phyloP scores from a whole-genome alignment of 768 basidiomycete genomes.

The Mycena alexandri region DNA sequence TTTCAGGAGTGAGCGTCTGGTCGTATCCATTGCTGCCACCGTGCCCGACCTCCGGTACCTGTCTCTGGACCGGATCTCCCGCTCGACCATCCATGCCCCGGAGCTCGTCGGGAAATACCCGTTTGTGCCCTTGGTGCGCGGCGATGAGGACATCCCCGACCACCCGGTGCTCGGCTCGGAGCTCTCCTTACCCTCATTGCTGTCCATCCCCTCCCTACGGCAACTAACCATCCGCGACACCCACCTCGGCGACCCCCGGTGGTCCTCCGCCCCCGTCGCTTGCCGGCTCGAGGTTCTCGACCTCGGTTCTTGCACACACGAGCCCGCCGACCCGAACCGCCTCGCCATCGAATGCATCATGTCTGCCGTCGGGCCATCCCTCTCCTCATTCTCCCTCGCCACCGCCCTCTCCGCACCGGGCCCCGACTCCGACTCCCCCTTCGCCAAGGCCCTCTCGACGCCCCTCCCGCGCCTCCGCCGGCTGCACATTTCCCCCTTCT shows the following conservation, averaged over 20 bases:
- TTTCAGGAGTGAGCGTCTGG: slow-evolving; percentile 74
- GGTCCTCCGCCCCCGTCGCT: slow-evolving; percentile 64
- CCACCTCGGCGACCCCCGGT: slow-evolving; percentile 73
- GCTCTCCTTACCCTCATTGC: slow-evolving; percentile 74
- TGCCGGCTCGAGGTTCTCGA: slow-evolving; percentile 70
- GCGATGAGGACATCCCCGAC: slow-evolving; percentile 71
- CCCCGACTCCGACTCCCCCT: slow-evolving; percentile 40
- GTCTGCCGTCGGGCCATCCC: slow-evolving; percentile 66
- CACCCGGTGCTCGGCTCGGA: slow-evolving; percentile 67
- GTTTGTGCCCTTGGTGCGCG: slow-evolving; percentile 69
- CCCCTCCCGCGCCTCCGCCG: slow-evolving; percentile 65
- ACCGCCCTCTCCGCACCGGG: slow-evolving; percentile 55
- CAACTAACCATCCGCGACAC: slow-evolving; percentile 77
- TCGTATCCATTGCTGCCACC: slow-evolving; percentile 75
- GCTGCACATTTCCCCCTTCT: slow-evolving; percentile 71
- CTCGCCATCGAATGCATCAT: slow-evolving; percentile 72
- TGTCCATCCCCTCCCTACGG: slow-evolving; percentile 71
- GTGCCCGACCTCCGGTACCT: slow-evolving; percentile 68
- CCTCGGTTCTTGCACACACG: slow-evolving; percentile 68
- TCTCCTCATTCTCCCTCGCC: slow-evolving; percentile 68
- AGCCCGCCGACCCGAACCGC: slow-evolving; percentile 65
- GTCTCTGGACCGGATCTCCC: slow-evolving; percentile 72
- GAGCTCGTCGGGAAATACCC: slow-evolving; percentile 68
- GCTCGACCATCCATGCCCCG: slow-evolving; percentile 74
- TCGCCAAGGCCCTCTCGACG: slow-evolving; percentile 56